phyloP scores from a whole-genome alignment of 768 basidiomycete species.

The Fomitopsis serialis region DNA sequence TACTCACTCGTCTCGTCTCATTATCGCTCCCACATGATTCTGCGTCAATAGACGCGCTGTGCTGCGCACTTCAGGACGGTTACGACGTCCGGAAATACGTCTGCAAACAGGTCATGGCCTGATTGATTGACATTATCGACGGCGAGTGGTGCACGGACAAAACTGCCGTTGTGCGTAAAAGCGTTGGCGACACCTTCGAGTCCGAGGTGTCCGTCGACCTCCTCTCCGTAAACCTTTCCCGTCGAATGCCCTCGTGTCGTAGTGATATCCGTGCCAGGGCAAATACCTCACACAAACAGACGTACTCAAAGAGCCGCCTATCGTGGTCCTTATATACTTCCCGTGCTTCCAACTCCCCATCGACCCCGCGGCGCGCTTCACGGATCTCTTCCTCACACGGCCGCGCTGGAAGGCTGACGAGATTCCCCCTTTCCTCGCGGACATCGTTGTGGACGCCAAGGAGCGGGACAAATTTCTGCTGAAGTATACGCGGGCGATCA shows the following conservation, averaged over 20 bases:
- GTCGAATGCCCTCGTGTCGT: not conserved
- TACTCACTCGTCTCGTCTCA: constrained; percentile 72
- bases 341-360: constrained; percentile 68
- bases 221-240: constrained; percentile 51
- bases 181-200: constrained; percentile 77
- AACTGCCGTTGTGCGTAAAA: constrained; percentile 47
- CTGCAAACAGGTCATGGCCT: constrained; percentile 65
- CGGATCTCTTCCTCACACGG: constrained; percentile 82
- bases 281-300: constrained; percentile 55
- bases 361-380: constrained; percentile 77
- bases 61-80: constrained; percentile 58
- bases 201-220: constrained; percentile 53
- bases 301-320: constrained; percentile 27
- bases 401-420: constrained; percentile 74
- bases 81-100: constrained; percentile 64
- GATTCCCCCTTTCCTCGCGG: constrained; percentile 74
- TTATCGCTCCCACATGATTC: constrained; percentile 46
- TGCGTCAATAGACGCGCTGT: constrained; percentile 53
- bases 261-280: constrained; percentile 44
- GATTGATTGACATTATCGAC: constrained; percentile 64
- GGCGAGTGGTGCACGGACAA: constrained; percentile 65
- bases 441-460: constrained; percentile 79
- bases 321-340: constrained; percentile 58
- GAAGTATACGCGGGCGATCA: constrained; percentile 79
- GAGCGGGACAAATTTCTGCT: constrained; percentile 83